Evolutionary conservation across 2,329 filamentous ascomycete genomes (phyloP), one percentile per base, ranked within the genome.

Genomic region (Pestalotiopsis sp.): DNA sequence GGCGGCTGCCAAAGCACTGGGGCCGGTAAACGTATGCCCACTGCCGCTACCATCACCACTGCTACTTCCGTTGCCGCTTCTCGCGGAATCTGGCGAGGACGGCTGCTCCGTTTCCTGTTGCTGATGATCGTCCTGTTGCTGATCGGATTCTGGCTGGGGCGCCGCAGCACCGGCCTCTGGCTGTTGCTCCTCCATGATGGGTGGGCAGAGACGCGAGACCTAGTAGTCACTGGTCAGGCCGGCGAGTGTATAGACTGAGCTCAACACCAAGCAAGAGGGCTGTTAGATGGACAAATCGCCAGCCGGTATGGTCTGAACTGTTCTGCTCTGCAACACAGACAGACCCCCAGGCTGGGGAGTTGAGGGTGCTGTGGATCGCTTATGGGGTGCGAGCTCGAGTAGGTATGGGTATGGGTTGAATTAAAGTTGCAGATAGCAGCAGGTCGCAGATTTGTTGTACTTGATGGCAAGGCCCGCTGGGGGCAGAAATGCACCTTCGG

Each of bases 371-470:
- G 61, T 64, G 61, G 61, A 49, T 64, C 61, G 61, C 38, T 52
- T 27, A 45, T 64, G 61, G 59, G 31, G 59, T 41, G 31, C 27
- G 36, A 41, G 14, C 3, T 59, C 23, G 57, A 59, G 57, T 5
- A 62, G 27, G 27, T 62, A 39, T 36, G 27, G 59, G 59, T 39
- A 36, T 59, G 57, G 59, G 59, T 62, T 62, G 36, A 52, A 64
- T 49, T 64, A 64, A 52, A 64, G 61, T 64, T 49, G 61, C 38
- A 64, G 6, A 39, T n/a, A 62, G 36, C 36, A 62, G 61, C 38
- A 45, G 38, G 61, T 52, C 25, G 61, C 61, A 39, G 38, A 36
- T 14, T 49, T 36, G 38, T 62, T 59, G 57, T 59, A 62, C 59
- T 62, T 27, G 57, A 27, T 62, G 59, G 57, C 14, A 13, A 36